These are phyloP conservation scores for Annulohypoxylon truncatum DNA, from an alignment of 2,329 filamentous ascomycete genomes.

Conservation along the genomic window DNA sequence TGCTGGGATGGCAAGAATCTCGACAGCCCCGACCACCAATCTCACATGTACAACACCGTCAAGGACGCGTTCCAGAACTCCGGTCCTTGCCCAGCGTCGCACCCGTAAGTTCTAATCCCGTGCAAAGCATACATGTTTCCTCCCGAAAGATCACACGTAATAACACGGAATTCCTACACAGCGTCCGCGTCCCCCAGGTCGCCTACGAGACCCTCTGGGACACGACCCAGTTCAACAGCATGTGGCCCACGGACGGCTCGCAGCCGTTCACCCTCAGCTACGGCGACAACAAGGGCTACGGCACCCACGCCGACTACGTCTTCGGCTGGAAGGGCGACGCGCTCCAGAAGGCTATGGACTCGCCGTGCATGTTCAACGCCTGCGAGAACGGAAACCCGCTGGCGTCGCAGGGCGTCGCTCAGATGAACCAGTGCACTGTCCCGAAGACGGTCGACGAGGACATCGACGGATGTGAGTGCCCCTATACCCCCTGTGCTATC, in stretches of 20 bases:
- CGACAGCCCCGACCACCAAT: conserved; percentile 51
- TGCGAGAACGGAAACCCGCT: conserved; percentile 49
- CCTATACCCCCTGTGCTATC: neutral
- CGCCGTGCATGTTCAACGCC: conserved; percentile 48
- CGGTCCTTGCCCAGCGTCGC: conserved; percentile 52
- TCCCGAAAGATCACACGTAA: neutral
- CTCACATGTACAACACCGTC: conserved; percentile 50
- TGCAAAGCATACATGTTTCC: too few relatives aligned
- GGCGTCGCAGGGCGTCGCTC: conserved; percentile 43
- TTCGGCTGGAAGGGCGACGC: conserved; percentile 53
- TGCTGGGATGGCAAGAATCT: conserved; percentile 61
- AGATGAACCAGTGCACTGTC: conserved; percentile 47
- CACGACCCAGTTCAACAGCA: conserved; percentile 54
- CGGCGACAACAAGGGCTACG: conserved; percentile 51
- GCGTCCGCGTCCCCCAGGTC: conserved; percentile 56
- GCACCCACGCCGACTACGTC: conserved; percentile 55
- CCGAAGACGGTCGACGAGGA: conserved; percentile 43
- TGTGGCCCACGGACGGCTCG: conserved; percentile 52
- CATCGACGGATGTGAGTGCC: conserved; percentile 45
- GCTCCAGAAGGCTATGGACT: conserved; percentile 51
- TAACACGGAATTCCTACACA: neutral
- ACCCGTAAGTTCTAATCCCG: conserved; percentile 48
- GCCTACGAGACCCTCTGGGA: conserved; percentile 60
- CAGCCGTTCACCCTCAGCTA: conserved; percentile 49
- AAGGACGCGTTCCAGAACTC: conserved; percentile 47